Evolutionary conservation across 192 early-diverging fungal species (phyloP), one percentile per base, ranked within the genome.

Genomic region (Podila horticola): DNA sequence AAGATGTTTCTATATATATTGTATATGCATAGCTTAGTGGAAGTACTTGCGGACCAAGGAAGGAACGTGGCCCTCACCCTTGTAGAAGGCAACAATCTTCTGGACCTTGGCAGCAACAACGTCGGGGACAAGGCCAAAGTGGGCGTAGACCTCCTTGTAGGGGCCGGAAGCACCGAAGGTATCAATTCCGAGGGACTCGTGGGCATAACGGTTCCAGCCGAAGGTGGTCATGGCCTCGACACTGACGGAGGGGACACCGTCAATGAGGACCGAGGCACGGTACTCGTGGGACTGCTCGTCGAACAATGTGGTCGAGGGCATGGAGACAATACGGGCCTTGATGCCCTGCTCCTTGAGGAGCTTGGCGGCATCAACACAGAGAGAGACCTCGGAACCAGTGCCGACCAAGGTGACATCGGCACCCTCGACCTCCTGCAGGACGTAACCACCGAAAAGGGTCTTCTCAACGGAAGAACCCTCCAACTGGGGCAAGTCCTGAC

Each of bases 401-500:
- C 89, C 97, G 24, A 93, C 90, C 17, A 98, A 88, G 30, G 90
- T 85, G 61, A 97, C 83, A 71, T 92, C 88, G 52, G 91, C 83
- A 9, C 82, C 74, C 8, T 91, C 87, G 48, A 85, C 84, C 26
- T 90, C 92, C 74, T 92, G 86, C 26, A 99, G 90, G 51, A 90
- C 86, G 74, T 98, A 97, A 31, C 89, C 98, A 79, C 98, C 98
- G 84, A 91, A 89, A 61, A 93, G 88, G 48, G 92, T 89, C 64
- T 87, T 90, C 81, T 98, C 95, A 45, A 96, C 67, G 10, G 92
- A 92, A 38, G 96, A 94, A 58, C 94, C 93, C 67, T 91, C 91
- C 26, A 99, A 89, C 65, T 98, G 94, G 66, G 98, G 97, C 74
- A 98, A 86, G 84, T 96, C 96, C 88, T 99, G 98, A 64, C 97